Conservation (phyloP, 768 basidiomycete species). For the Tylopilus sp. region DNA sequence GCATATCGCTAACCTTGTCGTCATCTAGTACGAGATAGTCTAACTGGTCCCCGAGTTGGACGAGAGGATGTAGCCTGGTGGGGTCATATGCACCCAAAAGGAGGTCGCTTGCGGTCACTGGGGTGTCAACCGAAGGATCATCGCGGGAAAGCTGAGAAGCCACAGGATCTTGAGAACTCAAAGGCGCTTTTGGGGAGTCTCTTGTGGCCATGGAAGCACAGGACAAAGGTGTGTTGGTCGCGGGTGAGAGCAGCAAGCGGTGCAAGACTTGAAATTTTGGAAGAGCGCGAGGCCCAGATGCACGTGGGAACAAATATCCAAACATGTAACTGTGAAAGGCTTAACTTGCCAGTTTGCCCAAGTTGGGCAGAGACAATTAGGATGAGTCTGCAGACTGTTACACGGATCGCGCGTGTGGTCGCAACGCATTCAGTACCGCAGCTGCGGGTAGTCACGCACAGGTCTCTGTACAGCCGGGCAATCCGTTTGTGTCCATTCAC, state of each 20-base stretch:
- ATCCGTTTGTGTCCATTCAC: slow-evolving; percentile 19
- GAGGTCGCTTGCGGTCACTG: slow-evolving; percentile 82
- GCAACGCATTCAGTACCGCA: slow-evolving; percentile 24
- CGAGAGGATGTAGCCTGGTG: slow-evolving; percentile 89
- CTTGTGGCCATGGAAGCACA: slow-evolving; percentile 28
- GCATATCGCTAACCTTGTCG: slow-evolving; percentile 88
- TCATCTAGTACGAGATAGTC: slow-evolving; percentile 96
- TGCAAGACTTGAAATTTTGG: slow-evolving; percentile 25
- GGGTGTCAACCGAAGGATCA: slow-evolving; percentile 43
- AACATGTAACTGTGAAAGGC: not conserved
- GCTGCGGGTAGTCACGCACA: slow-evolving; percentile 19
- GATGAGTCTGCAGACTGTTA: slow-evolving; percentile 14
- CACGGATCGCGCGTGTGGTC: slow-evolving; percentile 19
- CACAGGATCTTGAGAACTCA: slow-evolving; percentile 45
- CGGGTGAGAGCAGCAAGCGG: slow-evolving; percentile 19
- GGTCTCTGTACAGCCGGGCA: slow-evolving; percentile 23
- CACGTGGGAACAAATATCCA: slow-evolving; percentile 21
- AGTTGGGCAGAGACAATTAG: slow-evolving; percentile 30
- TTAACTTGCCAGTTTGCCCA: slow-evolving; percentile 11
- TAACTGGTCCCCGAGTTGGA: slow-evolving; percentile 86
- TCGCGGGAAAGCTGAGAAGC: slow-evolving; percentile 44
- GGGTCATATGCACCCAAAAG: slow-evolving; percentile 89
- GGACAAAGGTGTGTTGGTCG: slow-evolving; percentile 12
- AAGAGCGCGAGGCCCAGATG: slow-evolving; percentile 20
- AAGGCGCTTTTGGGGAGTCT: slow-evolving; percentile 23